Percentiles rank a stretch among this genome's conserved stretches.
Evolutionary conservation across 306 rosid species (phyloP).

Genomic region (Prunus armeniaca): DNA sequence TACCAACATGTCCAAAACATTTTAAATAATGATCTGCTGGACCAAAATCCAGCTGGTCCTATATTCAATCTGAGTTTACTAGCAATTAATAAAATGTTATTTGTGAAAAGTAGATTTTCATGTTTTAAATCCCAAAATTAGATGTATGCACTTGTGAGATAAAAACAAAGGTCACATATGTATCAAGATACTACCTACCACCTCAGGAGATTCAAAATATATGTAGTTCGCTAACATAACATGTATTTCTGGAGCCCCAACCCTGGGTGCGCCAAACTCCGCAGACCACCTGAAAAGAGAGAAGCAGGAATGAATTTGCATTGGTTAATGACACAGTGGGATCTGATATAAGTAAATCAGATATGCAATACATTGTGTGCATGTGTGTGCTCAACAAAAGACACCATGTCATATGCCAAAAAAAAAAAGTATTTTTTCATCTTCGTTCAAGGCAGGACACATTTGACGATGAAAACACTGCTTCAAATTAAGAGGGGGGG

Average conservation of each 20-base stretch:
- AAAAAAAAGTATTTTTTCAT: not conserved
- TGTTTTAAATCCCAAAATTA: not conserved
- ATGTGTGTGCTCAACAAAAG: not conserved
- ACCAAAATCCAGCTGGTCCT: not conserved
- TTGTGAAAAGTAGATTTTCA: not conserved
- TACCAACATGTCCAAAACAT: not conserved
- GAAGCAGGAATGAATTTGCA: not conserved
- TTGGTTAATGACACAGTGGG: not conserved
- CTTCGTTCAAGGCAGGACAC: not conserved
- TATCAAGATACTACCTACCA: constrained; percentile 47
- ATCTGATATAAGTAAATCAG: not conserved
- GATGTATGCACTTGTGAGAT: not conserved
- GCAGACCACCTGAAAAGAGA: constrained; percentile 74
- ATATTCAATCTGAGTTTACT: not conserved
- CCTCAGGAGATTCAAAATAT: constrained; percentile 88
- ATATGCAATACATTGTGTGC: not conserved
- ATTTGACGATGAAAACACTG: not conserved
- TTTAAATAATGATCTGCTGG: not conserved
- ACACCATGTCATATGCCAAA: not conserved
- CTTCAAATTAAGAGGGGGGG: no score
- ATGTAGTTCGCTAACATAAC: constrained; percentile 84
- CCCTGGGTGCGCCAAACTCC: constrained; percentile 59
- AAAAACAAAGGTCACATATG: not conserved
- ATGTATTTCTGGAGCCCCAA: constrained; percentile 86
- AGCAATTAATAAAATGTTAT: not conserved